phyloP scores from a whole-genome alignment of 2,329 filamentous ascomycete species.

The Aspergillus sp. region DNA sequence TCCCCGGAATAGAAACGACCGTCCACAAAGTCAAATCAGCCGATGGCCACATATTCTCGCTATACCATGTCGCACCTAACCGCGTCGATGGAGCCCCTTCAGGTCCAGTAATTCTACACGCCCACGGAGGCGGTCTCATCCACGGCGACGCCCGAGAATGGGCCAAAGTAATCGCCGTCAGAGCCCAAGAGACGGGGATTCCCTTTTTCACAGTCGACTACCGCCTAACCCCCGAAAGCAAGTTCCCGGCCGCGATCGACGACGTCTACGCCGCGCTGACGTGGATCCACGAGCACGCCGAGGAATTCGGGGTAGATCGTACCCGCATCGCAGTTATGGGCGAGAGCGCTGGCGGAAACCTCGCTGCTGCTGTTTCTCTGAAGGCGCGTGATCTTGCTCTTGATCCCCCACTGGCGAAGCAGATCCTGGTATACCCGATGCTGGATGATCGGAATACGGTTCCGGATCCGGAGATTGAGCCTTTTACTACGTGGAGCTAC shows the following conservation, averaged over 20 bases:
- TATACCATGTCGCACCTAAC: no score
- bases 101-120: no score
- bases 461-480: background rate
- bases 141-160: no score
- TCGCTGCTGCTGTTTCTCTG: conserved; percentile 7
- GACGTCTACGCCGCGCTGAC: conserved; percentile 25
- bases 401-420: background rate
- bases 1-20: no score
- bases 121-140: no score
- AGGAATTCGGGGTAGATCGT: conserved; percentile 18
- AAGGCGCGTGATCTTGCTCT: conserved; percentile 4
- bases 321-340: conserved; percentile 18
- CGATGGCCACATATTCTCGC: no score
- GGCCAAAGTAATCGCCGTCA: no score
- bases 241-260: conserved; percentile 22
- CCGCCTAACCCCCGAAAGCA: conserved; percentile 24
- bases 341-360: conserved; percentile 20
- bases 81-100: no score
- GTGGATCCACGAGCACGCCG: conserved; percentile 21
- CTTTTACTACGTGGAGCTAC: background rate
- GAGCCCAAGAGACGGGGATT: background rate
- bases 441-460: conserved; percentile 10
- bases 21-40: no score
- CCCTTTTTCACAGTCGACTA: conserved; percentile 24
- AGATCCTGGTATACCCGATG: conserved; percentile 12